Percentiles rank a stretch among this genome's conserved stretches.
Evolutionary conservation across 177 flowering plant genomes (phyloP).

Genomic region (Vitis hybrid): DNA sequence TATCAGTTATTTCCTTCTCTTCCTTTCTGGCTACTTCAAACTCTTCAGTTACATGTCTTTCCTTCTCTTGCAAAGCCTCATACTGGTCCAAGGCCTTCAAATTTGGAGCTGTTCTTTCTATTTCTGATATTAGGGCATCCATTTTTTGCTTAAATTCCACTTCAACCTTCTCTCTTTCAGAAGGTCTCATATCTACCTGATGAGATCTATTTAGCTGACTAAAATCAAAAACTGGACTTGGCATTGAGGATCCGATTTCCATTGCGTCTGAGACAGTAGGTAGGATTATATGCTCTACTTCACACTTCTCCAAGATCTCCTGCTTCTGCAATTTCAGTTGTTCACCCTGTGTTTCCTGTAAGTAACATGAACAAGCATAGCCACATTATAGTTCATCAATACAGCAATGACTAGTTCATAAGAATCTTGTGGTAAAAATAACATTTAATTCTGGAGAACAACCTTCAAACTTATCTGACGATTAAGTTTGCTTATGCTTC

Average conservation of each 20-base stretch:
- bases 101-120: slow-evolving; percentile 96
- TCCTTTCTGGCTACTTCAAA: slow-evolving; percentile 80
- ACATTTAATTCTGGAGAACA: slow-evolving; percentile 26
- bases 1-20: slow-evolving; percentile 64
- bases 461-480: slow-evolving; percentile 87
- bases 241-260: slow-evolving; percentile 57
- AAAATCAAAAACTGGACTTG: slow-evolving; percentile 67
- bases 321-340: slow-evolving; percentile 64
- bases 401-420: too few relatives aligned
- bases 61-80: slow-evolving; percentile 80
- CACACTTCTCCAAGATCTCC: slow-evolving; percentile 90
- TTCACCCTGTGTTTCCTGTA: slow-evolving; percentile 78
- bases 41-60: slow-evolving; percentile 69
- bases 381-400: neutral
- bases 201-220: slow-evolving; percentile 57
- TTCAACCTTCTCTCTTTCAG: slow-evolving; percentile 79
- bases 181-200: slow-evolving; percentile 53
- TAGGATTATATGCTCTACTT: slow-evolving; percentile 78
- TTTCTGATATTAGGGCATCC: slow-evolving; percentile 72
- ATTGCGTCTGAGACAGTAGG: slow-evolving; percentile 73
- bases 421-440: neutral
- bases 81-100: slow-evolving; percentile 94
- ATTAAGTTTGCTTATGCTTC: slow-evolving; percentile 60
- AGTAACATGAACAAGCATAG: slow-evolving; percentile 9
- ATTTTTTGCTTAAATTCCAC: slow-evolving; percentile 81